phyloP scores from a whole-genome alignment of 139 green algal genomes.

The Closterium sp. region DNA sequence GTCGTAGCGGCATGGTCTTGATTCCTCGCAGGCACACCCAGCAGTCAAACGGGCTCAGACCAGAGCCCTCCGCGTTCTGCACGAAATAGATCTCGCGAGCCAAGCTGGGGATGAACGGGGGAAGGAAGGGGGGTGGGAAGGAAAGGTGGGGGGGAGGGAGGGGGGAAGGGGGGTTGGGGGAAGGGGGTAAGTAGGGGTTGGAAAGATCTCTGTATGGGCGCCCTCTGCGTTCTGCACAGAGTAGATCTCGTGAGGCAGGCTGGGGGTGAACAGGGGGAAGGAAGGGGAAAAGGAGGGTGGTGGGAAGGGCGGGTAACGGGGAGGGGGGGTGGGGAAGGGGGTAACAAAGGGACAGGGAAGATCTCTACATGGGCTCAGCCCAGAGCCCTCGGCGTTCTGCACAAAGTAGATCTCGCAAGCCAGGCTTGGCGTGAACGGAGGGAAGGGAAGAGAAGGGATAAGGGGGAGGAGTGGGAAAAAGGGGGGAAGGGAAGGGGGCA shows the following conservation, averaged over 20 bases:
- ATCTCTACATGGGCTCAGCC: conserved; percentile 77
- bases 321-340: too few relatives aligned
- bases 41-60: conserved; percentile 91
- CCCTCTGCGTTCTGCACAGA: conserved; percentile 93
- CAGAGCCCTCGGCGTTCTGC: conserved; percentile 88
- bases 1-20: conserved; percentile 95
- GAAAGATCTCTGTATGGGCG: conserved; percentile 68
- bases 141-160: background rate
- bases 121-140: background rate
- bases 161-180: background rate
- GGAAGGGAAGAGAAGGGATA: background rate
- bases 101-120: conserved; percentile 25
- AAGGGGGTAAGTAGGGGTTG: background rate
- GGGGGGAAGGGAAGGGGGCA: conserved; percentile 7
- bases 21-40: conserved; percentile 92
- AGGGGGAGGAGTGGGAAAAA: background rate
- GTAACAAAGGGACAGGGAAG: background rate
- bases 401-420: conserved; percentile 73
- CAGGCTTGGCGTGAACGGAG: too few relatives aligned
- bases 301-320: too few relatives aligned
- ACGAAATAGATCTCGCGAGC: conserved; percentile 74
- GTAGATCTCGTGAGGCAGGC: conserved; percentile 61
- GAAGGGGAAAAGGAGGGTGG: background rate
- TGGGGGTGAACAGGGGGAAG: background rate
- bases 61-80: conserved; percentile 88